A percentile compares a stretch with the other conserved stretches of the same genome.
Evolutionary conservation across 345 rosid species (phyloP).

Genomic region (Punica granatum): DNA sequence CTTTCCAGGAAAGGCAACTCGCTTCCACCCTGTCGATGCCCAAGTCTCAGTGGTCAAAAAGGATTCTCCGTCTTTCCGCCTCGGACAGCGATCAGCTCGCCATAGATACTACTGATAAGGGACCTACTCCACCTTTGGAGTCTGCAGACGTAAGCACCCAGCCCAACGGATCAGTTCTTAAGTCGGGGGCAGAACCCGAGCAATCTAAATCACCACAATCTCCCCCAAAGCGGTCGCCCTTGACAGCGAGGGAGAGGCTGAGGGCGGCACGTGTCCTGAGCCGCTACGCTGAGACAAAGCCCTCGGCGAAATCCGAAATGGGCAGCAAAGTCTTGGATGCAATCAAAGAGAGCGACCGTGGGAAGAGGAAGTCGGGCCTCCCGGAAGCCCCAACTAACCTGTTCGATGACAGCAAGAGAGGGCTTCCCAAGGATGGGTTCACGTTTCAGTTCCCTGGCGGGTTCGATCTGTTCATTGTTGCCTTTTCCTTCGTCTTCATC

Average conservation of each 20-base stretch:
- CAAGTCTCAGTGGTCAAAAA: constrained; percentile 20
- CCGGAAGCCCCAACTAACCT: constrained; percentile 85
- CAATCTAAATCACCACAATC: not conserved
- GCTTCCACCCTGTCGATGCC: constrained; percentile 13
- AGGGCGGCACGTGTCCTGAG: constrained; percentile 79
- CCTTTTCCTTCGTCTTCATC: constrained; percentile 65
- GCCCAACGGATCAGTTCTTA: constrained; percentile 28
- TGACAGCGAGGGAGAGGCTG: constrained; percentile 81
- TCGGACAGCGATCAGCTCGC: constrained; percentile 35
- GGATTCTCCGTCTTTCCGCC: constrained; percentile 24
- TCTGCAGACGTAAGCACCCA: not conserved
- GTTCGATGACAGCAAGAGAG: constrained; percentile 85
- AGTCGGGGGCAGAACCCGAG: constrained; percentile 17
- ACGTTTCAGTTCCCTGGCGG: constrained; percentile 80
- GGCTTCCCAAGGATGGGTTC: constrained; percentile 65
- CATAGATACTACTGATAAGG: constrained; percentile 15
- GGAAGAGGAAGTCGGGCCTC: constrained; percentile 63
- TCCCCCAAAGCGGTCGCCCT: constrained; percentile 34
- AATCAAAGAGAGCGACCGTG: constrained; percentile 60
- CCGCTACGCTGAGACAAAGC: constrained; percentile 45
- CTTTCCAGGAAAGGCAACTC: constrained; percentile 12
- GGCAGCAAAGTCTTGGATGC: constrained; percentile 74
- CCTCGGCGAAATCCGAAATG: constrained; percentile 41
- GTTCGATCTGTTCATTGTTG: constrained; percentile 53
- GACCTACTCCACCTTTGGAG: constrained; percentile 7